Percentiles rank a stretch among this genome's conserved stretches.
These are phyloP conservation scores for Agrocybe pediades DNA, from an alignment of 768 basidiomycete genomes.

Conservation along the genomic window DNA sequence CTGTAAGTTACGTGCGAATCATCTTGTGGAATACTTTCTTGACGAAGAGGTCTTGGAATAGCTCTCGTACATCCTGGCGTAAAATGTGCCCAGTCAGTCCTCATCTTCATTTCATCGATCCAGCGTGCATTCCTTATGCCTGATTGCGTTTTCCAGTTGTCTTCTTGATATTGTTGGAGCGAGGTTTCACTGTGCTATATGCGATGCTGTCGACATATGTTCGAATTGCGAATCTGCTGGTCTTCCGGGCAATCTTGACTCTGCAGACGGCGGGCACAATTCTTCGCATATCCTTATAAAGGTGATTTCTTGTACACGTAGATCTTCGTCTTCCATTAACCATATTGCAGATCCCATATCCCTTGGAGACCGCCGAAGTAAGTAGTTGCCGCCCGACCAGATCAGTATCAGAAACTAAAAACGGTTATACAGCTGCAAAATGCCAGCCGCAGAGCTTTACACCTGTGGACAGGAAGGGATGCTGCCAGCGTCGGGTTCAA, in stretches of 20 bases:
- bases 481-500: conserved; percentile 58
- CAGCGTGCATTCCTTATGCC: conserved; percentile 3
- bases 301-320: conserved; percentile 39
- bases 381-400: conserved; percentile 3
- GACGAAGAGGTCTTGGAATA: conserved; percentile 35
- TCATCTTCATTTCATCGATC: background rate
- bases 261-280: conserved; percentile 73
- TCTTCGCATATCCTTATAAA: conserved; percentile 95
- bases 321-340: background rate
- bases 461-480: conserved; percentile 78
- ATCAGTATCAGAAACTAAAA: background rate
- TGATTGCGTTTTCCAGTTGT: conserved; percentile 52
- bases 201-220: conserved; percentile 83
- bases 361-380: conserved; percentile 72
- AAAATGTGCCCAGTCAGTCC: conserved; percentile 76
- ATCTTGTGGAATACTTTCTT: too few species aligned
- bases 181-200: conserved; percentile 90
- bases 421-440: conserved; percentile 47
- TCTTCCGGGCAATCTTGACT: conserved; percentile 79
- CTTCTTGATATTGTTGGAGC: conserved; percentile 89
- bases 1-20: conserved; percentile 58
- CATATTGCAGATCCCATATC: conserved; percentile 74
- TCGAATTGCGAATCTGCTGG: conserved; percentile 87
- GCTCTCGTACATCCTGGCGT: conserved; percentile 80
- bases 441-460: conserved; percentile 72